Base-by-base conservation (phyloP, 139 green algal species). In the Gonium pectorale region DNA sequence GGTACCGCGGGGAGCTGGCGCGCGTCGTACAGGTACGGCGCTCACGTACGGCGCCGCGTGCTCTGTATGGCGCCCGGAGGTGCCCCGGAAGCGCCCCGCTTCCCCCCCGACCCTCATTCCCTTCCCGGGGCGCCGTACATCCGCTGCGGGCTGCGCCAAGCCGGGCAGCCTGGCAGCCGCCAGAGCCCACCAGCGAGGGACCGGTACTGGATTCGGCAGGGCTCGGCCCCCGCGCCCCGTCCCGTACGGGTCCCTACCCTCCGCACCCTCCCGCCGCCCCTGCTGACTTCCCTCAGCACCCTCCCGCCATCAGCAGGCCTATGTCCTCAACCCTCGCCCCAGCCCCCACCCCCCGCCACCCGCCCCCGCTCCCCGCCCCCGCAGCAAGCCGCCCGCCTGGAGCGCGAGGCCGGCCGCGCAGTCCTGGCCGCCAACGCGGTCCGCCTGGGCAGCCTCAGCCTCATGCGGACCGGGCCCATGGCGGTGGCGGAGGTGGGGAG, bases 391-490 rank as follows among this genome's bases (percentile, higher is more conserved):
- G 77, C 77, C 7, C 43, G 63, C 7, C 19, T 67, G 19, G 46
- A 88, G 31, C 62, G 73, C 22, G 78, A 75, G 4, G 44, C 80
- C 3, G 15, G 22, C 17, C 68, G 80, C 29, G 69, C 85, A 31
- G 71, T 86, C 74, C 69, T 93, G 31, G 29, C 51, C 9, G 41
- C 73, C 21, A 87, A 83, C 17, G 70, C 81, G 27, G 60, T 68
- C 37, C 82, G 90, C 24, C 81, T 95, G 64, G 92, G 92, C 22
- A 63, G 4, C 1, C 64, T 93, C 3, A 63, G 52, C 6, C 54
- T 94, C 15, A 27, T 86, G 33, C 75, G 92, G 0, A 67, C 74
- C 6, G 92, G 92, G 9, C 66, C 86, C 46, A 83, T 90, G 44
- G 81, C 87, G 51, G 54, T 88, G 15, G 67, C 80, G 0, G 81